Evolutionary conservation across 1,284 basidiomycete genomes (phyloP).

Genomic region (Stereum hirsutum): DNA sequence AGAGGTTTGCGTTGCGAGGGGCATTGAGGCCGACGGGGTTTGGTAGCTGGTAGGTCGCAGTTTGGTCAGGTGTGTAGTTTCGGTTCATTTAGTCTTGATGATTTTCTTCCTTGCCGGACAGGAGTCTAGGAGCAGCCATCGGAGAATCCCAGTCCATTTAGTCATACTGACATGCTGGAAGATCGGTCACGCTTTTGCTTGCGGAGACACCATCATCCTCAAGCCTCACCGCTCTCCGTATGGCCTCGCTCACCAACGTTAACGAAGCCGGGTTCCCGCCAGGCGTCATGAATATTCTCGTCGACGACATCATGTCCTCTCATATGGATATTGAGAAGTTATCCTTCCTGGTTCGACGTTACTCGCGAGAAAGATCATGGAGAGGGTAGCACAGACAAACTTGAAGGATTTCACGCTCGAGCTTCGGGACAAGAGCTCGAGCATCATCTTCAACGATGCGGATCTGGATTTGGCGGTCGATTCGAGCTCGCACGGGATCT

Average conservation of each 20-base stretch:
- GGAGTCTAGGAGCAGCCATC: too few relatives aligned
- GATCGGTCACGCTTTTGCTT: conserved; percentile 77
- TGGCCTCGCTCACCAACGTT: conserved; percentile 37
- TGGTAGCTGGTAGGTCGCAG: too few relatives aligned
- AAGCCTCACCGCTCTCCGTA: conserved; percentile 78
- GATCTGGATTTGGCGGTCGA: conserved; percentile 72
- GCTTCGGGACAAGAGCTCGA: conserved; percentile 88
- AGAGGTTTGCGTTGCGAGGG: too few relatives aligned
- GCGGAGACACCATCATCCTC: conserved; percentile 76
- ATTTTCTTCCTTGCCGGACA: too few relatives aligned
- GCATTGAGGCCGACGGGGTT: too few relatives aligned
- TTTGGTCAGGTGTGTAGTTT: too few relatives aligned
- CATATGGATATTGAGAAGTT: conserved; percentile 68
- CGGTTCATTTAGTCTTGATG: too few relatives aligned
- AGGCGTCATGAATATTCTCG: conserved; percentile 66
- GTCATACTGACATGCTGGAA: conserved; percentile 79
- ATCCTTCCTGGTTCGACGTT: conserved; percentile 71
- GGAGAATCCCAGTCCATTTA: too few relatives aligned
- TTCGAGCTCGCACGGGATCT: conserved; percentile 79
- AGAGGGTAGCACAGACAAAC: conserved; percentile 76
- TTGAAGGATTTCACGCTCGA: conserved; percentile 88
- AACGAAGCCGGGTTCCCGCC: conserved; percentile 53
- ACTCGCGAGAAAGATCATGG: conserved; percentile 81
- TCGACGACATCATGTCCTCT: conserved; percentile 47
- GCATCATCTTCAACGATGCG: conserved; percentile 66